Conservation (phyloP, 176 grass and related monocot genomes). For the Triticum urartu region DNA sequence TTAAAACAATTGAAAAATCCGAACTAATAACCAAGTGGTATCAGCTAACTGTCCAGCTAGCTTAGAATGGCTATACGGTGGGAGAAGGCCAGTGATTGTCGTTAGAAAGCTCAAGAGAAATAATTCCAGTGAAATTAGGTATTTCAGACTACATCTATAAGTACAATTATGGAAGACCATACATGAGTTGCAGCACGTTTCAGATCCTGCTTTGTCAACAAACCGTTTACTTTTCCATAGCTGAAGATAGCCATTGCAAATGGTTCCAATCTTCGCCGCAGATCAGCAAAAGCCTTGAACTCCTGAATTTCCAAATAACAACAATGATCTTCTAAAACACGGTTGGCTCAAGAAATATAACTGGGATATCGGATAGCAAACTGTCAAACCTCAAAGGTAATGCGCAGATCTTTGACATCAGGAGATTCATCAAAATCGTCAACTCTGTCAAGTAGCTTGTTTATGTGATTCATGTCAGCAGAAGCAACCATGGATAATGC, state of each 20-base stretch:
- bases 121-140: not conserved
- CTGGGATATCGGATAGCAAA: not conserved
- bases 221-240: slow-evolving; percentile 85
- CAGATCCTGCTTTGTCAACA: slow-evolving; percentile 92
- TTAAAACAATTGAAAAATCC: slow-evolving; percentile 6
- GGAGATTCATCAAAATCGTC: slow-evolving; percentile 63
- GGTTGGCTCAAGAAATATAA: not conserved
- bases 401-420: slow-evolving; percentile 56
- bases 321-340: not conserved
- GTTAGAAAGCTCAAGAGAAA: not conserved
- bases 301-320: slow-evolving; percentile 52
- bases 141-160: not conserved
- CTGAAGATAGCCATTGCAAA: slow-evolving; percentile 87
- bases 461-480: slow-evolving; percentile 86
- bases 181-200: slow-evolving; percentile 83
- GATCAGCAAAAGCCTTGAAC: slow-evolving; percentile 86
- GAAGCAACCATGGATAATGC: slow-evolving; percentile 97
- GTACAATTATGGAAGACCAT: slow-evolving; percentile 21
- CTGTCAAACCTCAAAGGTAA: slow-evolving; percentile 80
- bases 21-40: not conserved
- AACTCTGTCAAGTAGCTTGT: slow-evolving; percentile 80
- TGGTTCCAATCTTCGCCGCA: slow-evolving; percentile 74
- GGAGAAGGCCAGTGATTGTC: not conserved
- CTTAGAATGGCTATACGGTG: not conserved
- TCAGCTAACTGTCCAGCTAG: not conserved